Percentiles rank a stretch among this genome's conserved stretches.
These are phyloP conservation scores for Hylodesmum podocarpum DNA, from an alignment of 306 rosid species.

Conservation along the genomic window DNA sequence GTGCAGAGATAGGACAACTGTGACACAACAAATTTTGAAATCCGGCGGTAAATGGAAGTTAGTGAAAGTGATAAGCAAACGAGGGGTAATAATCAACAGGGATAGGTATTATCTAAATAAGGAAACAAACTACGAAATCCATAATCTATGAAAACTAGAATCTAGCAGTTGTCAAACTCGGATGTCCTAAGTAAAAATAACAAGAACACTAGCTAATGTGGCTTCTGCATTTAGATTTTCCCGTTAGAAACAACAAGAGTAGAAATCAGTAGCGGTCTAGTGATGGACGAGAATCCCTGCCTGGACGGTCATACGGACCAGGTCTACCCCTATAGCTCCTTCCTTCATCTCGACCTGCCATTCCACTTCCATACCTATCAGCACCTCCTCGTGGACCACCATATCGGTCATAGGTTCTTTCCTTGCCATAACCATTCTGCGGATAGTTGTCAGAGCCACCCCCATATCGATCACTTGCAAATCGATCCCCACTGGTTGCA, in stretches of 20 bases:
- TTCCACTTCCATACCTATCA: constrained; percentile 68
- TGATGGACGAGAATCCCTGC: constrained; percentile 62
- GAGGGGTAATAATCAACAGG: not conserved
- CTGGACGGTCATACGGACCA: constrained; percentile 83
- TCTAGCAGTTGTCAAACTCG: constrained; percentile 27
- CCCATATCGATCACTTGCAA: constrained; percentile 69
- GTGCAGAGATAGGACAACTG: not conserved
- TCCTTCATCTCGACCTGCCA: constrained; percentile 69
- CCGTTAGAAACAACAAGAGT: not conserved
- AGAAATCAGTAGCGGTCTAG: constrained; percentile 69
- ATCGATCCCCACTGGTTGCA: constrained; percentile 64
- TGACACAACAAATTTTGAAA: not conserved
- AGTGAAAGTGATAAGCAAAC: not conserved
- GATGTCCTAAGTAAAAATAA: constrained; percentile 13
- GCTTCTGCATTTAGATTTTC: constrained; percentile 17
- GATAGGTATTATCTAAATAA: not conserved
- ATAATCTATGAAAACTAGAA: constrained; percentile 24
- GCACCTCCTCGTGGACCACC: constrained; percentile 59
- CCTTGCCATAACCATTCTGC: constrained; percentile 83
- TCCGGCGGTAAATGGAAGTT: not conserved
- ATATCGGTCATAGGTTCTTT: constrained; percentile 69
- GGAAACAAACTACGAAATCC: constrained; percentile 14
- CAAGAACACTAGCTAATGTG: constrained; percentile 27
- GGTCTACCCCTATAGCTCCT: constrained; percentile 71
- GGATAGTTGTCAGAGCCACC: constrained; percentile 70